Evolutionary conservation across 495 filamentous ascomycete genomes (phyloP).

Genomic region (Daldinia grandis): DNA sequence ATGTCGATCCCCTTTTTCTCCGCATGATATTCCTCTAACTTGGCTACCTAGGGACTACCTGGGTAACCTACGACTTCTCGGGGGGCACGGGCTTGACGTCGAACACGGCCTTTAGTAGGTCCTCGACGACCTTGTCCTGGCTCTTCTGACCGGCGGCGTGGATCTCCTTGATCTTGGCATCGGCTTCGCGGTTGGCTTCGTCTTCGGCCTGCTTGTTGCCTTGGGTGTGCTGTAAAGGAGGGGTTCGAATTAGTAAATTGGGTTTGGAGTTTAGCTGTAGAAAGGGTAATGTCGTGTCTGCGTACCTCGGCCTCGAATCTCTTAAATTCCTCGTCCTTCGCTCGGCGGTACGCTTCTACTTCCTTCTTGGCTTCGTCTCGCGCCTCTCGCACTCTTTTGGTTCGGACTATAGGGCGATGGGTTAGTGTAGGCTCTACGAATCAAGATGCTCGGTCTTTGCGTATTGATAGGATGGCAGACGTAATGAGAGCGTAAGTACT

Average conservation of each 20-base stretch:
- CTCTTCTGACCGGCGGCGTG: constrained; percentile 78
- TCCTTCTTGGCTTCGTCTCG: constrained; percentile 96
- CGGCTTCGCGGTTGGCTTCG: constrained; percentile 83
- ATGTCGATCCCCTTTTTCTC: not conserved
- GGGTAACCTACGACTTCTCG: constrained; percentile 18
- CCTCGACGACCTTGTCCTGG: constrained; percentile 79
- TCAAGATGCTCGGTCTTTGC: not conserved
- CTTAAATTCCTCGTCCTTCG: constrained; percentile 95
- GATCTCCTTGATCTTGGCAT: constrained; percentile 83
- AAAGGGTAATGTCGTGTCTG: not conserved
- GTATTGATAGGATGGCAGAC: not conserved
- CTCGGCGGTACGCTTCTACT: constrained; percentile 89
- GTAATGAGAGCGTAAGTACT: constrained; percentile 18
- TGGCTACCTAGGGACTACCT: too few species aligned
- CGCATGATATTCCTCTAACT: not conserved
- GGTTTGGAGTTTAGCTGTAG: not conserved
- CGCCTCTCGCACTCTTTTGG: constrained; percentile 95
- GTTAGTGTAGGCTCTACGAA: not conserved
- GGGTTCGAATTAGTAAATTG: not conserved
- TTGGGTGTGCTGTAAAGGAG: constrained; percentile 73
- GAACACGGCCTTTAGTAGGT: constrained; percentile 80
- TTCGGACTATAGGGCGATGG: constrained; percentile 72
- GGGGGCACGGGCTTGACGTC: constrained; percentile 78
- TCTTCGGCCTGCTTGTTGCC: constrained; percentile 89
- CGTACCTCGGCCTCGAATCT: constrained; percentile 90